A percentile compares a stretch with the other conserved stretches of the same genome.
These are phyloP conservation scores for Boletus vermiculosoides DNA, from an alignment of 768 basidiomycete genomes.

Conservation along the genomic window DNA sequence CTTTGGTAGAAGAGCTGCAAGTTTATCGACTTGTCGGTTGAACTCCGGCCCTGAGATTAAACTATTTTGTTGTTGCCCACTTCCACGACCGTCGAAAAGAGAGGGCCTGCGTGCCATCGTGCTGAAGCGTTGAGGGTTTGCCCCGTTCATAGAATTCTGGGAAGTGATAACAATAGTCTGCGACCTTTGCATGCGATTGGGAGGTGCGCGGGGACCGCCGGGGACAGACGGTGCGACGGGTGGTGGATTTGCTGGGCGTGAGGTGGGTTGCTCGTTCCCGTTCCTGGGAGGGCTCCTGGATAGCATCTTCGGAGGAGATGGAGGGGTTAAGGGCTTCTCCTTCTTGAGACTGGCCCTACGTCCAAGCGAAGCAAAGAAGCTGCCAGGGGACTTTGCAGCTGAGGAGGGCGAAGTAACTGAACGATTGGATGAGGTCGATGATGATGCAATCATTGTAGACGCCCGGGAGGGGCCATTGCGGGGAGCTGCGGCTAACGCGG, in stretches of 20 bases:
- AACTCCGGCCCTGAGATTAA: conserved; percentile 46
- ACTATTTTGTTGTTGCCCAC: conserved; percentile 1
- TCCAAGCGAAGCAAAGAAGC: conserved; percentile 74
- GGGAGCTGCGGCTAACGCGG: conserved; percentile 51
- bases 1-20: conserved; percentile 68
- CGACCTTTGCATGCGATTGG: conserved; percentile 60
- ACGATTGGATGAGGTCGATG: conserved; percentile 49
- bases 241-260: conserved; percentile 33
- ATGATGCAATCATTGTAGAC: conserved; percentile 36
- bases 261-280: conserved; percentile 23
- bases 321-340: conserved; percentile 31
- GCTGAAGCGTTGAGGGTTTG: conserved; percentile 31
- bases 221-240: conserved; percentile 53
- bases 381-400: conserved; percentile 44
- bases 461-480: conserved; percentile 28
- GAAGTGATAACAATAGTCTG: conserved; percentile 58
- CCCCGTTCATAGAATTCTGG: conserved; percentile 23
- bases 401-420: conserved; percentile 44
- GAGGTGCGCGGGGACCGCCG: conserved; percentile 72
- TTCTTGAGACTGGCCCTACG: conserved; percentile 60
- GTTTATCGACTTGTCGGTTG: conserved; percentile 64
- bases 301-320: conserved; percentile 37
- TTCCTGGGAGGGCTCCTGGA: conserved; percentile 37
- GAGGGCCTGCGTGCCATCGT: conserved; percentile 30
- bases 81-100: conserved; percentile 28